Evolutionary conservation across 805 yeast genomes (phyloP), one percentile per base, ranked within the genome.

Genomic region (Saccharomycopsis fermentans): DNA sequence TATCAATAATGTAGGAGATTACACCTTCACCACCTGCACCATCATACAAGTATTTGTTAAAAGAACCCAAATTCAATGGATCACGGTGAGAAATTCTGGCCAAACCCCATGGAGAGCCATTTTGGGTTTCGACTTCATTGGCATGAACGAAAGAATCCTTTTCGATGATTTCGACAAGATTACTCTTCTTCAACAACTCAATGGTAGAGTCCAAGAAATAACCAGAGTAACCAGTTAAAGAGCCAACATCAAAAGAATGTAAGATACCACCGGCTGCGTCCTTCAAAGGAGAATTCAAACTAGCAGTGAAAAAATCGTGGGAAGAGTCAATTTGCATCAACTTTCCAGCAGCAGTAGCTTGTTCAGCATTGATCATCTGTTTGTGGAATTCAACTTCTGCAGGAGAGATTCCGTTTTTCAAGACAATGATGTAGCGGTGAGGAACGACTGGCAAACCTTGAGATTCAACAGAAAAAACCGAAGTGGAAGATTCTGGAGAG

Each of bases 141-240:
- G 84, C 79, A 62, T 70, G 63, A 58, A 84, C 87, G 61, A 75
- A 69, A 21, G 81, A 77, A 70, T 83, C 87, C 62, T 74, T 74
- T 74, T 83, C 89, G 62, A 83, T 84, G 68, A 80, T 82, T 55
- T 81, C 81, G 51, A 89, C 83, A 51, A 77, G 65, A 19, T 87
- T 87, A 69, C 78, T 81, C 63, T 79, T 74, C 64, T 90, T 82
- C 66, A 94, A 82, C 67, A 84, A 74, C 59, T 88, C 88, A 59
- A 92, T 74, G 57, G 90, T 83, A 56, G 81, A 81, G 55, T 83
- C 84, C 64, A 87, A 79, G 77, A 94, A 90, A 72, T 77, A 79
- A 61, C 97, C 99, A 56, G 91, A 76, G 77, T 91, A 92, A 64
- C 98, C 99, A 61, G 75, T 74, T 69, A 89, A 72, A 50, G 71